Base-by-base conservation (phyloP, 2,329 filamentous ascomycete species). In the Fusarium subglutinans region DNA sequence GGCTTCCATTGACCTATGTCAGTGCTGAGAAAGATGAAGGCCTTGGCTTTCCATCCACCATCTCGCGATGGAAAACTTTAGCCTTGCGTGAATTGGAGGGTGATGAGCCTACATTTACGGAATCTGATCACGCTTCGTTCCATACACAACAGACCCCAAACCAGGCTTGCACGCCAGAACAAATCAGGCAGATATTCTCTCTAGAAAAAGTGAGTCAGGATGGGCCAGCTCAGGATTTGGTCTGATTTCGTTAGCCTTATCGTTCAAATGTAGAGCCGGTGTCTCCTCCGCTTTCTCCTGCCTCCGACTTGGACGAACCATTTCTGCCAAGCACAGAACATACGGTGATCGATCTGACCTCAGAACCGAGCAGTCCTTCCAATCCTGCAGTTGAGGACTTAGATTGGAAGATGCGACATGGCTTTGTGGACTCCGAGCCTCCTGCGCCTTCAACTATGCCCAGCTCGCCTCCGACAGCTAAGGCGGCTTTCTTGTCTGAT, bases 1-100 rank as follows among this genome's bases (percentile, higher is more conserved):
- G 81, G 80, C 76, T 83, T 17, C 82, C 82, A 18, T 57, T 83
- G 2, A 71, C 61, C 22, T 53, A 73, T 10, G 66, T 78, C 12
- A 64, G 69, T 26, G 8, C 33, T 11, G 73, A 76, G 4, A 77
- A 70, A 5, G 81, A 82, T 14, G 78, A 81, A 55, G 77, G 79
- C 3, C 54, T 82, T 2, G 35, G 13, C 0, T 81, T 82, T 37
- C 72, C 81, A 6, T 59, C 70, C 3, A 47, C 66, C 7, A 47
- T 74, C 17, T 61, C 55, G 22, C 72, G 75, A 54, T 70, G 80
- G 55, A 76, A 76, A 24, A 53, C 65, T 13, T 60, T 81, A 14
- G 70, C 81, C 7, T 51, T 68, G 2, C 72, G 78, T 41, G 78
- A 82, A 51, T 22, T 81, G 13, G 78, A 81, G 12, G 66, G 59